Conservation (phyloP, 805 yeast genomes). For the Naumovozyma dairenensis region DNA sequence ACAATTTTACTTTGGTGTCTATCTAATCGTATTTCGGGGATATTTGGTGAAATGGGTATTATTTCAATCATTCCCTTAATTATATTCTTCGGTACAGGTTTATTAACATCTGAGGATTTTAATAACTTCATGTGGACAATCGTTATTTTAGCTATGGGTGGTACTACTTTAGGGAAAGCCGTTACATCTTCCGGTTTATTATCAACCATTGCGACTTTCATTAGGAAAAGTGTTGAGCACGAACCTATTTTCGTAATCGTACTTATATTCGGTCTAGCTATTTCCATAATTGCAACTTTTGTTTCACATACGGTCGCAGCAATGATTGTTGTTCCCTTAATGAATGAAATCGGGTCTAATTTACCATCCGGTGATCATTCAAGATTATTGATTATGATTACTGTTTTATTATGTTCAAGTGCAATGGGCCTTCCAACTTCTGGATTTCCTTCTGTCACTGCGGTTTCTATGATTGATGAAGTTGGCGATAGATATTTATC, state of each 20-base stretch:
- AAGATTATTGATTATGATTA: slow-evolving; percentile 57
- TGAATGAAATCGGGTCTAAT: slow-evolving; percentile 76
- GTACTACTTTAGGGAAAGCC: slow-evolving; percentile 89
- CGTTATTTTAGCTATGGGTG: slow-evolving; percentile 95
- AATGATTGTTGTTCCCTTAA: slow-evolving; percentile 80
- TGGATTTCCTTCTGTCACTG: slow-evolving; percentile 96
- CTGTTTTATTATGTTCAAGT: slow-evolving; percentile 68
- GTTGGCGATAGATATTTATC: slow-evolving; percentile 84
- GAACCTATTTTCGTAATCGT: slow-evolving; percentile 66
- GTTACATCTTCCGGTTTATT: slow-evolving; percentile 86
- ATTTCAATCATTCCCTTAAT: slow-evolving; percentile 83
- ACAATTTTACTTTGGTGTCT: slow-evolving; percentile 89
- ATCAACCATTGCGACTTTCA: slow-evolving; percentile 60
- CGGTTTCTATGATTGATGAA: slow-evolving; percentile 88
- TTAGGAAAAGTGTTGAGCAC: slow-evolving; percentile 56
- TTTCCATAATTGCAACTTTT: slow-evolving; percentile 81
- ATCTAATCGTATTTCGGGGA: slow-evolving; percentile 58
- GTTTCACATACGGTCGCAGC: slow-evolving; percentile 98
- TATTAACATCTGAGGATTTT: slow-evolving; percentile 80
- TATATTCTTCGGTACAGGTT: slow-evolving; percentile 87
- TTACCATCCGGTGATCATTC: slow-evolving; percentile 74
- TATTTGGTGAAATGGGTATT: slow-evolving; percentile 95
- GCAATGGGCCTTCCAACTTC: slow-evolving; percentile 98
- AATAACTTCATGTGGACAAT: slow-evolving; percentile 96
- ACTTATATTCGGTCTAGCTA: slow-evolving; percentile 70